Conservation (phyloP, 495 filamentous ascomycete genomes). For the Neurospora pannonica region DNA sequence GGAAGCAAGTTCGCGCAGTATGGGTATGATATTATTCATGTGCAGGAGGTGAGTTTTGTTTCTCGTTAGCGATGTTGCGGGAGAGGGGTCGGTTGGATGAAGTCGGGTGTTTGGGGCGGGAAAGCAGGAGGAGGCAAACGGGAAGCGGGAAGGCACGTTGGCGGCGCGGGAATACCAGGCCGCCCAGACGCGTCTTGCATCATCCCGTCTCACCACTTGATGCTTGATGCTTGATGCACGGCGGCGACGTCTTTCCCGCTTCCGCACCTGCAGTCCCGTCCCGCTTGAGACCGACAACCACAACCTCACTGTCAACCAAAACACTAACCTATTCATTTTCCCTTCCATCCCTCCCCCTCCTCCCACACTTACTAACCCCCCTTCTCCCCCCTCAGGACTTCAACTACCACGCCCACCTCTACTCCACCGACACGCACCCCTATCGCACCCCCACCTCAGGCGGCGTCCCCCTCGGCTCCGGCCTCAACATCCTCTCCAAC, state of each 20-base stretch:
- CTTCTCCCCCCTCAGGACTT: constrained; percentile 36
- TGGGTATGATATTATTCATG: constrained; percentile 48
- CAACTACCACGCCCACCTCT: constrained; percentile 53
- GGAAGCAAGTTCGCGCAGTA: constrained; percentile 41
- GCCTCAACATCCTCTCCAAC: constrained; percentile 51
- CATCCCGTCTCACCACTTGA: background rate
- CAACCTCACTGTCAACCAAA: too few relatives aligned
- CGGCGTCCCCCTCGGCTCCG: constrained; percentile 49
- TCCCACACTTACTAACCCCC: background rate
- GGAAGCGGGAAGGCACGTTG: background rate
- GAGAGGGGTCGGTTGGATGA: background rate
- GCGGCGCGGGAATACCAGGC: background rate
- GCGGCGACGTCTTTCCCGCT: background rate
- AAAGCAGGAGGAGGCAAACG: background rate
- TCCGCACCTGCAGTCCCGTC: background rate
- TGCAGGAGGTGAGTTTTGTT: constrained; percentile 43
- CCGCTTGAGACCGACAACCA: background rate
- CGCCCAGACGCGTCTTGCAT: background rate
- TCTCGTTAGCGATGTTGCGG: background rate
- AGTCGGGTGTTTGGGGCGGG: background rate
- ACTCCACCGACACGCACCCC: constrained; percentile 43
- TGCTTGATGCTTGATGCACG: too few relatives aligned
- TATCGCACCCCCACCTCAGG: constrained; percentile 53
- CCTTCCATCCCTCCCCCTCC: background rate
- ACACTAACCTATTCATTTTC: background rate